Percentiles rank a stretch among this genome's conserved stretches.
Conservation (phyloP, 257 asterid genomes). For the Solanum stenotomum region DNA sequence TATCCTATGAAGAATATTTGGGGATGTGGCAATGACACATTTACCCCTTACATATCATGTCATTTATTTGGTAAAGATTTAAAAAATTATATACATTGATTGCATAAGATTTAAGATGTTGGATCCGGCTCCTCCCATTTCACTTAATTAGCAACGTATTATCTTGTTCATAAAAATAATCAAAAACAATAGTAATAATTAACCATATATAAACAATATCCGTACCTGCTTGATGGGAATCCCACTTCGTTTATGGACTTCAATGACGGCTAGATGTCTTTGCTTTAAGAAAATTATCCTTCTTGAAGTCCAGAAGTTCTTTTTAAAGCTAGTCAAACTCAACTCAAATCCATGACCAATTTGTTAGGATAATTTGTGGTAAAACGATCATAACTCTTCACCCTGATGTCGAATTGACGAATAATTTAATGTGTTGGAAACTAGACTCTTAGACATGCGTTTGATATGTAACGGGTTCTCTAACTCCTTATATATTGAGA, state of each 20-base stretch:
- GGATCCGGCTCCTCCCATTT: background rate
- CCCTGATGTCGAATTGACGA: rapidly evolving
- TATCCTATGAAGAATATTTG: background rate
- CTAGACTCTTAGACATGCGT: rapidly evolving
- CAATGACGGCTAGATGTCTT: background rate
- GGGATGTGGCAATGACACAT: background rate
- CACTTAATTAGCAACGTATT: no score
- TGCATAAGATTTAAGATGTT: no score
- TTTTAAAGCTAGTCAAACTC: background rate
- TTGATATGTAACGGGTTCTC: no score
- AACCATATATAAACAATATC: no score
- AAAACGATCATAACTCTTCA: rapidly evolving
- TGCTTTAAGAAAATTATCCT: background rate
- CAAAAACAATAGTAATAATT: no score
- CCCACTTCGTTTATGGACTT: background rate
- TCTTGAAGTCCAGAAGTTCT: background rate
- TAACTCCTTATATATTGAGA: background rate
- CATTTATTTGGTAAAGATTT: background rate
- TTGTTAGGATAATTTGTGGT: background rate
- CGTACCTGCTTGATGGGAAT: background rate
- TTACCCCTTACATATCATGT: background rate
- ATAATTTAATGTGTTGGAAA: rapidly evolving
- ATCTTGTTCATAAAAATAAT: no score
- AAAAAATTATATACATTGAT: background rate
- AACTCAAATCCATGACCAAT: rapidly evolving